A percentile compares a stretch with the other conserved stretches of the same genome.
Conservation (phyloP, 352 stramenopile genomes). For the Pythium dissimile region DNA sequence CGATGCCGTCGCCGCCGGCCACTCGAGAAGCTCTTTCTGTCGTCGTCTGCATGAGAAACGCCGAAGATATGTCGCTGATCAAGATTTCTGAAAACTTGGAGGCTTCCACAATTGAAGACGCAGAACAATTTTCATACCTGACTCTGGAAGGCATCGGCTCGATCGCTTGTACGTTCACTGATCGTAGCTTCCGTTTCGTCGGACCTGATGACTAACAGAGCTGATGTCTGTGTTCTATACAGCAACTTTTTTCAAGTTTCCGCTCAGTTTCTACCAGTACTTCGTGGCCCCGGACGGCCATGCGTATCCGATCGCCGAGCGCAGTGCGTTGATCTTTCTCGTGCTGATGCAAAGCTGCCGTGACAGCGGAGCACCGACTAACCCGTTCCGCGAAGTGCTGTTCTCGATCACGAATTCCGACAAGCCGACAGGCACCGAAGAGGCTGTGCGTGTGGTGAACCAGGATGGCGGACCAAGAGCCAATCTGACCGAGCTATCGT, state of each 20-base stretch:
- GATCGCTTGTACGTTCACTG: conserved; percentile 45
- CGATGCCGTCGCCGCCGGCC: conserved; percentile 31
- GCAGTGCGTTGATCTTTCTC: conserved; percentile 61
- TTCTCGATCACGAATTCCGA: conserved; percentile 37
- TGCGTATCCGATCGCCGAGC: conserved; percentile 58
- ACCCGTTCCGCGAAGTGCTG: conserved; percentile 62
- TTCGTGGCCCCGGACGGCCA: conserved; percentile 53
- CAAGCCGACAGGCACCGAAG: conserved; percentile 6
- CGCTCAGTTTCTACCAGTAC: conserved; percentile 60
- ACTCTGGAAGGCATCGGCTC: conserved; percentile 64
- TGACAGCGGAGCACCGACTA: conserved; percentile 39
- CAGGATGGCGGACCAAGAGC: conserved; percentile 22
- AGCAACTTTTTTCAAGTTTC: conserved; percentile 67
- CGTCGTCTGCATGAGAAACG: conserved; percentile 36
- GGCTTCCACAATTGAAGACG: conserved; percentile 43
- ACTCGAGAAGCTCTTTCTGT: conserved; percentile 33
- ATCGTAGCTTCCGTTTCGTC: neutral
- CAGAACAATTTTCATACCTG: conserved; percentile 63
- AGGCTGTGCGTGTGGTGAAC: conserved; percentile 18
- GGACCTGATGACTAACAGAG: too few relatives aligned
- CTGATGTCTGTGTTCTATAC: neutral
- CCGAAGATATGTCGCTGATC: conserved; percentile 54
- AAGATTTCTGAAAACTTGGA: conserved; percentile 51
- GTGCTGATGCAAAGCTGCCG: conserved; percentile 69
- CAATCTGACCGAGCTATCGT: conserved; percentile 39